A percentile compares a stretch with the other conserved stretches of the same genome.
Evolutionary conservation across 345 rosid species (phyloP).

Genomic region (Kandelia obovata): DNA sequence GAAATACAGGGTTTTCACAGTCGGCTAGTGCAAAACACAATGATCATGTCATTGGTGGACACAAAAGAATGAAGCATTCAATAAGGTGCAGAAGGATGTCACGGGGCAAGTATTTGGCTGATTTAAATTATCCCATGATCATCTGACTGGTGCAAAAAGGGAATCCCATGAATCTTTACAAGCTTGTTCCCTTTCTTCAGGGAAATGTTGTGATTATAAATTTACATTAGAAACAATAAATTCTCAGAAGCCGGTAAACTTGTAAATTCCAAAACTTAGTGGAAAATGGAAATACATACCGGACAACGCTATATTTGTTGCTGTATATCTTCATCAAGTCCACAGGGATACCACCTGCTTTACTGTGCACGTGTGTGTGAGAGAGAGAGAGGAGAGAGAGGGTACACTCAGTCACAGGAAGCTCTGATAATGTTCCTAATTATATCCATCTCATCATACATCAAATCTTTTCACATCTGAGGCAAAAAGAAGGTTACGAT

Average conservation of each 20-base stretch:
- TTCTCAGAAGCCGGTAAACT: not conserved
- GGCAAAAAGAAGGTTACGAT: conserved; percentile 2
- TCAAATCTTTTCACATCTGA: not conserved
- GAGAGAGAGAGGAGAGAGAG: conserved; percentile 7
- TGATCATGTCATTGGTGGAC: no score
- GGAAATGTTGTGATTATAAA: not conserved
- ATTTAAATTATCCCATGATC: not conserved
- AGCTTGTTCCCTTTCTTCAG: not conserved
- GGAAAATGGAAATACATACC: conserved; percentile 40
- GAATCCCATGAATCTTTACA: not conserved
- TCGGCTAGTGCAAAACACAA: no score
- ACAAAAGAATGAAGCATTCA: not conserved
- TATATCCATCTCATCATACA: not conserved
- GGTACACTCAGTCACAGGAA: not conserved
- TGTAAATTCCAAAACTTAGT: not conserved
- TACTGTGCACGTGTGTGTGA: conserved; percentile 37
- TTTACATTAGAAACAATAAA: not conserved
- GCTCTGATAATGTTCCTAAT: not conserved
- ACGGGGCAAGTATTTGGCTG: not conserved
- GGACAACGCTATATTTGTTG: conserved; percentile 69
- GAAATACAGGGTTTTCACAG: no score
- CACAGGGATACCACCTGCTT: conserved; percentile 63
- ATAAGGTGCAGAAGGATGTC: not conserved
- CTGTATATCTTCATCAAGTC: conserved; percentile 90
- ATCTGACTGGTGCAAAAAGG: not conserved